phyloP scores from a whole-genome alignment of 306 rosid species.

The Purshia tridentata region DNA sequence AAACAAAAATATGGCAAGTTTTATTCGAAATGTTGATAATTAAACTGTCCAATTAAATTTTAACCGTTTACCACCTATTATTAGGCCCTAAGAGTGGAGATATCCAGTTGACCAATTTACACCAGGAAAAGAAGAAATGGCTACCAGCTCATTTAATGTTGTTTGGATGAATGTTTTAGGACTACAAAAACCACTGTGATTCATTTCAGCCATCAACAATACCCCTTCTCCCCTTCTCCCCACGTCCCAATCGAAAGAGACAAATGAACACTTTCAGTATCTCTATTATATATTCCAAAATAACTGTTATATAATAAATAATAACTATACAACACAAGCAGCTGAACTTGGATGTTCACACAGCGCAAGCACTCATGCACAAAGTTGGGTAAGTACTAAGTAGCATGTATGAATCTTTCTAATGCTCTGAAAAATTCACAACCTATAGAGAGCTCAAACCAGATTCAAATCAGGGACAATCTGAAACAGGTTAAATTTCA shows the following conservation, averaged over 20 bases:
- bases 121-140: background rate
- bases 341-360: background rate
- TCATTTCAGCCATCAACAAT: background rate
- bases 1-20: background rate
- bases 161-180: background rate
- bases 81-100: background rate
- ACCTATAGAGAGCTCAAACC: background rate
- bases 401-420: background rate
- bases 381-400: too few species aligned
- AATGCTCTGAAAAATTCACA: background rate
- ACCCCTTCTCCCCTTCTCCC: background rate
- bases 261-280: background rate
- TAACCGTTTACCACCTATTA: background rate
- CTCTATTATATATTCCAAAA: background rate
- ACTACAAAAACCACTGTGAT: background rate
- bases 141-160: background rate
- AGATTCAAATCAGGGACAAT: background rate
- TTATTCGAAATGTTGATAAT: background rate
- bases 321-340: too few species aligned
- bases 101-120: background rate
- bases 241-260: background rate
- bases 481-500: background rate
- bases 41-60: background rate
- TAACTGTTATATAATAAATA: background rate
- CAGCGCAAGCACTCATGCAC: background rate